Evolutionary conservation across 2,329 filamentous ascomycete species (phyloP).

Genomic region (Fusarium torreyae): DNA sequence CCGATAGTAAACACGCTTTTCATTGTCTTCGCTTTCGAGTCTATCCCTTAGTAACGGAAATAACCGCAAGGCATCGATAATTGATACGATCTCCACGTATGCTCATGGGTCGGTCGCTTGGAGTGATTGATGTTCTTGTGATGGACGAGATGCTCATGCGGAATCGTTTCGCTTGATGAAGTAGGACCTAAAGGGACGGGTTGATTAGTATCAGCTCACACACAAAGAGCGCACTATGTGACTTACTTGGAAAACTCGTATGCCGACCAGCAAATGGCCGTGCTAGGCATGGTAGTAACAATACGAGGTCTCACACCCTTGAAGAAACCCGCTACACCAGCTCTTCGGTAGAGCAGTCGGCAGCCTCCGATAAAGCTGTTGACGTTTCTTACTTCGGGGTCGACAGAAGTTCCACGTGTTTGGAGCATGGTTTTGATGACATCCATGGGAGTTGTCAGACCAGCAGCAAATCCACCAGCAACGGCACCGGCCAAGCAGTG

Average conservation of each 20-base stretch:
- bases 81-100: slow-evolving; percentile 21
- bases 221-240: no score
- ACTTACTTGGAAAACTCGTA: slow-evolving; percentile 79
- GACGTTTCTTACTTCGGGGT: slow-evolving; percentile 87
- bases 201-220: slow-evolving; percentile 9
- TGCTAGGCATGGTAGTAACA: slow-evolving; percentile 97
- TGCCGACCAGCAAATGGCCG: slow-evolving; percentile 97
- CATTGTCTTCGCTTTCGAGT: slow-evolving; percentile 21
- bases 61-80: slow-evolving; percentile 19
- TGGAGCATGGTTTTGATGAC: slow-evolving; percentile 98
- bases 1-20: slow-evolving; percentile 11
- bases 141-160: slow-evolving; percentile 47
- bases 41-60: slow-evolving; percentile 17
- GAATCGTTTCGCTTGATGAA: slow-evolving; percentile 70
- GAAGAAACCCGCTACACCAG: slow-evolving; percentile 90
- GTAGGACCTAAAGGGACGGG: slow-evolving; percentile 64
- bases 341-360: slow-evolving; percentile 83
- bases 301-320: slow-evolving; percentile 92
- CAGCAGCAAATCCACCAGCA: slow-evolving; percentile 93
- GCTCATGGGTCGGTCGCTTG: slow-evolving; percentile 15
- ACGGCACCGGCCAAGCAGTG: slow-evolving; percentile 94
- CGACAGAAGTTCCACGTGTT: slow-evolving; percentile 86
- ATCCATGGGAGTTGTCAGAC: slow-evolving; percentile 94
- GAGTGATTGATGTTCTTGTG: slow-evolving; percentile 17
- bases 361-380: slow-evolving; percentile 86